Evolutionary conservation across 768 basidiomycete genomes (phyloP), one percentile per base, ranked within the genome.

Genomic region (Multifurca ochricompacta): DNA sequence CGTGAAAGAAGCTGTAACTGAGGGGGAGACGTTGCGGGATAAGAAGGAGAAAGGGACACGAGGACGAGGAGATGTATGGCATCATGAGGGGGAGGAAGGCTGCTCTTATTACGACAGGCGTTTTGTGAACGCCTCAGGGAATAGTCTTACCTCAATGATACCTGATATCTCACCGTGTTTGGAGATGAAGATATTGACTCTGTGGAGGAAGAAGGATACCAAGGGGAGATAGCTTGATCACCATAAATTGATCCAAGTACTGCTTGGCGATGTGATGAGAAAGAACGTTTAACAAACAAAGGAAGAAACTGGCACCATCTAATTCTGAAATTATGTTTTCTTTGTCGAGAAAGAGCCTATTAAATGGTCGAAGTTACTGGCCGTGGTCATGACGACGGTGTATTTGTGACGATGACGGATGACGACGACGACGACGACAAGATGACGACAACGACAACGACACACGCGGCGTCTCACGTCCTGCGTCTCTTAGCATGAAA

Each of bases 191-290:
- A 54, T 21, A 53, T 18, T 37, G 53, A 25, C 48, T 30, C 1
- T 44, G 51, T 62, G 30, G 19, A 50, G 42, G 62, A 49, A 25
- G 71, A 61, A 27, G 75, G 71, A 46, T 67, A 71, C 81, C 83
- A 89, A 30, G 81, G 66, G n/a, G 71, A 73, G 35, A 91, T 72
- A 13, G 82, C 74, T 37, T 78, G 70, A 8, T 84, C 80, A 37
- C 87, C 88, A 62, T 91, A 91, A 62, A 91, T 91, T 23, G 87
- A 87, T 65, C 81, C 83, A n/a, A 91, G 70, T 14, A 86, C 89
- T 85, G 63, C 18, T 13, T 32, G 35, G 16, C 57, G 40, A 28
- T 18, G 35, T 23, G 36, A 34, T 51, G 30, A 61, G 43, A 51
- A 48, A 27, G 37, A 41, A 18, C 48, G 25, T 18, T 19, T n/a